Evolutionary conservation across 306 rosid species (phyloP).

Genomic region (Gastrolobium villosum): DNA sequence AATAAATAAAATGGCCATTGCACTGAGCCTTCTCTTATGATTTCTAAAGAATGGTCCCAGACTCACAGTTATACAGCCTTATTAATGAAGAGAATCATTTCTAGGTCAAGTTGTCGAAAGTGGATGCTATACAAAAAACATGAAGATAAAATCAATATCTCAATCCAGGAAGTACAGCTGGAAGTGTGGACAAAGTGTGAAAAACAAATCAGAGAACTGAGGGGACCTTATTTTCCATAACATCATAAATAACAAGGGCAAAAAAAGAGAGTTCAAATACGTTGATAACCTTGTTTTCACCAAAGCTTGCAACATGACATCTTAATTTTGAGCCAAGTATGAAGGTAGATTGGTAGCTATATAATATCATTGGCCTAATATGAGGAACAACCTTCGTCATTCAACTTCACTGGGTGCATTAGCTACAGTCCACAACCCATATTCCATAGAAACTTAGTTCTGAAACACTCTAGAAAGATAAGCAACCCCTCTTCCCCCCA

Average conservation of each 20-base stretch:
- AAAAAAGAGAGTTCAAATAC: background rate
- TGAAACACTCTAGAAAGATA: background rate
- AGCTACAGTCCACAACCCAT: slow-evolving; percentile 11
- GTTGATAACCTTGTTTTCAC: background rate
- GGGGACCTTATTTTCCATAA: slow-evolving; percentile 33
- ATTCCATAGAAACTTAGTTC: slow-evolving; percentile 6
- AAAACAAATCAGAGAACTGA: slow-evolving; percentile 15
- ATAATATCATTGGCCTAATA: background rate
- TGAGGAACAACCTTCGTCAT: background rate
- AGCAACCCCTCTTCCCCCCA: background rate
- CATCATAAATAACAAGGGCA: background rate
- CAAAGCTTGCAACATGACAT: background rate
- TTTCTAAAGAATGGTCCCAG: slow-evolving; percentile 40
- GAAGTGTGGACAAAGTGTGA: slow-evolving; percentile 25
- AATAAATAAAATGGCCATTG: slow-evolving; percentile 12
- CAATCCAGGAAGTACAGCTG: slow-evolving; percentile 45
- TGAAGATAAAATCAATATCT: slow-evolving; percentile 21
- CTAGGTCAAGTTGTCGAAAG: slow-evolving; percentile 31
- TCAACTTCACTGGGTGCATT: slow-evolving; percentile 22
- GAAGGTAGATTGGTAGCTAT: slow-evolving; percentile 15
- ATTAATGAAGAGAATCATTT: slow-evolving; percentile 35
- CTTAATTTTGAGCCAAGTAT: background rate
- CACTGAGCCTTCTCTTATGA: slow-evolving; percentile 20
- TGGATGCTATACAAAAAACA: slow-evolving; percentile 2
- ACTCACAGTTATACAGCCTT: slow-evolving; percentile 20